These are phyloP conservation scores for Potentilla sterilis DNA, from an alignment of 306 rosid species.

Conservation along the genomic window DNA sequence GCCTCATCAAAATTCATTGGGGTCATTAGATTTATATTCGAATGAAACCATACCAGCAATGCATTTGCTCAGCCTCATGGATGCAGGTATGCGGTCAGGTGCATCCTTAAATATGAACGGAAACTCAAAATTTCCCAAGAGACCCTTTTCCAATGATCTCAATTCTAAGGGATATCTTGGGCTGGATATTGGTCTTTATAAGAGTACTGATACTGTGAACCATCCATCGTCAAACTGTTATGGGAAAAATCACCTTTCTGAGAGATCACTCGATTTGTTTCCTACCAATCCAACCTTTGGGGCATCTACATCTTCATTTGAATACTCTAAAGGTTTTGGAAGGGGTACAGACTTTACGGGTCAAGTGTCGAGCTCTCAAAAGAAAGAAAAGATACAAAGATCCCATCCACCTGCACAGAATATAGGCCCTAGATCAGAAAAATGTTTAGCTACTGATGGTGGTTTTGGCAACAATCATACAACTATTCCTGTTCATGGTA, in stretches of 20 bases:
- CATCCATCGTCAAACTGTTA: slow-evolving; percentile 43
- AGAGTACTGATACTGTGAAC: slow-evolving; percentile 42
- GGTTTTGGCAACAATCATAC: slow-evolving; percentile 26
- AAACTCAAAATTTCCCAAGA: slow-evolving; percentile 48
- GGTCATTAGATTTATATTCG: slow-evolving; percentile 72
- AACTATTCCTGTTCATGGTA: slow-evolving; percentile 29
- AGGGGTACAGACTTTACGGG: slow-evolving; percentile 36
- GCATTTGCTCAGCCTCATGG: slow-evolving; percentile 99
- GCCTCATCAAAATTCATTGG: slow-evolving; percentile 50
- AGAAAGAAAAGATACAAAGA: slow-evolving; percentile 51
- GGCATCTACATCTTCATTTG: slow-evolving; percentile 56
- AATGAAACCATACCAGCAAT: slow-evolving; percentile 93
- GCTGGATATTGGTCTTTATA: slow-evolving; percentile 49
- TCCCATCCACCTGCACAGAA: slow-evolving; percentile 40
- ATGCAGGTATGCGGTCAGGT: slow-evolving; percentile 75
- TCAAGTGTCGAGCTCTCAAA: slow-evolving; percentile 48
- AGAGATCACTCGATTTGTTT: slow-evolving; percentile 55
- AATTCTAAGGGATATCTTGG: slow-evolving; percentile 44
- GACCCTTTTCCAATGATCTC: slow-evolving; percentile 49
- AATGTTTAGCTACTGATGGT: slow-evolving; percentile 23
- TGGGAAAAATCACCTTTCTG: slow-evolving; percentile 41
- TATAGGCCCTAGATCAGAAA: slow-evolving; percentile 33
- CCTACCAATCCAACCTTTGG: slow-evolving; percentile 42
- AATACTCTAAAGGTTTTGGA: slow-evolving; percentile 35
- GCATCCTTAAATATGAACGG: slow-evolving; percentile 52